Conservation (phyloP, 1,139 yeast genomes). For the Schizosaccharomyces versatilis region DNA sequence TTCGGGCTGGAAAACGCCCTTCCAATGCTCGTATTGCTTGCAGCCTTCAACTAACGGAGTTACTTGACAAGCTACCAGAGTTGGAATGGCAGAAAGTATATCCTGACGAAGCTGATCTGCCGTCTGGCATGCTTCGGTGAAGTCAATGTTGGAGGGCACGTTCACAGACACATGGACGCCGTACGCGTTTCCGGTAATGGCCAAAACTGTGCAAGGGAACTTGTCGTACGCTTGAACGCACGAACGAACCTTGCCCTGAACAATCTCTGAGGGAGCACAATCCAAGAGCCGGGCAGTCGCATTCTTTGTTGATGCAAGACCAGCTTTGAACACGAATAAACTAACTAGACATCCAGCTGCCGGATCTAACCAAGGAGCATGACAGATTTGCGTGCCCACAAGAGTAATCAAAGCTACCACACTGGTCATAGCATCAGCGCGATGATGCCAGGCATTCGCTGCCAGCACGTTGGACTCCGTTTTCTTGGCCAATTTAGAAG, state of each 20-base stretch:
- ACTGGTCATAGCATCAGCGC: constrained; percentile 87
- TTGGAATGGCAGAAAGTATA: not conserved
- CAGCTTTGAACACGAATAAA: constrained; percentile 59
- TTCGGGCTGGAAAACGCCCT: not conserved
- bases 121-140: not conserved
- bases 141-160: not conserved
- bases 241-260: not conserved
- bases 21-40: not conserved
- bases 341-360: constrained; percentile 81
- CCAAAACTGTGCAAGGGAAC: not conserved
- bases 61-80: not conserved
- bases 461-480: constrained; percentile 72
- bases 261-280: constrained; percentile 14
- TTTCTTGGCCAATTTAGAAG: constrained; percentile 44
- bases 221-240: not conserved
- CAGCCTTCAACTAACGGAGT: not conserved
- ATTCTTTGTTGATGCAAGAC: constrained; percentile 46
- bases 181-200: not conserved
- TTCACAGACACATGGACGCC: not conserved
- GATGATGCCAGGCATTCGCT: constrained; percentile 97
- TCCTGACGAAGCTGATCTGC: not conserved
- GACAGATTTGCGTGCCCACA: constrained; percentile 57
- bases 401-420: constrained; percentile 77
- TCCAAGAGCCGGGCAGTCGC: constrained; percentile 64
- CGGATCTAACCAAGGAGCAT: constrained; percentile 61